Evolutionary conservation across 108 stramenopile genomes (phyloP), one percentile per base, ranked within the genome.

Genomic region (Fragilaria radians): DNA sequence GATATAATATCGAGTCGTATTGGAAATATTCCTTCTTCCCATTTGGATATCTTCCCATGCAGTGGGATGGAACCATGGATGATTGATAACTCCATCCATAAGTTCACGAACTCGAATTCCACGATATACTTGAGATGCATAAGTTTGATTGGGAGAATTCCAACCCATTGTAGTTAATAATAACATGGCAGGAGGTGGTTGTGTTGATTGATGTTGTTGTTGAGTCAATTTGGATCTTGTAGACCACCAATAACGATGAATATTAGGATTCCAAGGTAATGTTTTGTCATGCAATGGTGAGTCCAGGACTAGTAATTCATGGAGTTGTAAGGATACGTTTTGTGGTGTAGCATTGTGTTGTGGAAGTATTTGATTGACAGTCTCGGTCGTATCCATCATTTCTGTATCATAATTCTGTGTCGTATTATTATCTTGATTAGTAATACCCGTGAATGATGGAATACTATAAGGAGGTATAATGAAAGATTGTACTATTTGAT

Each of bases 11-110:
- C 54, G 46, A 23, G 59, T 50, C 36, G 25, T 0, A 1, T 61
- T 54, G 28, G 46, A n/a, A 24, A 36, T 46, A 19, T 25, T 11
- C 9, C 18, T 1, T 2, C 9, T 63, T 19, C 57, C 32, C n/a
- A 28, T 36, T 2, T 48, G n/a, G 30, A 67, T 23, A 19, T 70
- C 65, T 26, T 63, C 62, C 70, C 69, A 79, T 4, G 32, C 60
- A 1, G 69, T 63, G 9, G 78, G 73, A 46, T 74, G 57, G 30
- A 67, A 79, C 49, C 48, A 63, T 0, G 78, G 78, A 64, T 79
- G 78, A 24, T 79, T 70, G 24, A 68, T 47, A 4, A 79, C 28
- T 0, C 56, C 78, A 4, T 62, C 4, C 22, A 60, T 48, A 3
- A 73, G 1, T 24, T 52, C 55, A 5, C 71, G 59, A 27, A n/a